Evolutionary conservation across 495 filamentous ascomycete genomes (phyloP), one percentile per base, ranked within the genome.

Genomic region (Hypomontagnella submonticulosa): DNA sequence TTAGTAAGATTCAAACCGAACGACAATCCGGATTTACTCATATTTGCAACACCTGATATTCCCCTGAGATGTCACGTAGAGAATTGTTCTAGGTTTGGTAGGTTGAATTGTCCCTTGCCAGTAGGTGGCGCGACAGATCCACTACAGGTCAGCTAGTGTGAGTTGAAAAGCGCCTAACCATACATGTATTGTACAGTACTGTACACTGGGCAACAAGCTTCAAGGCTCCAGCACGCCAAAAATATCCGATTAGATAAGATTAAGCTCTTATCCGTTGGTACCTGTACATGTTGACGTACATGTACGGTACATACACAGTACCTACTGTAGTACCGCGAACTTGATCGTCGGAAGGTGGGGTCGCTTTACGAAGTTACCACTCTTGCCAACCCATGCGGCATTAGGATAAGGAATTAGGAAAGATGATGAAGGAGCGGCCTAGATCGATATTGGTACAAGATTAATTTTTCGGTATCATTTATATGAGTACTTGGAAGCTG

Each of bases 1-100:
- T 73, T 73, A 18, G 65, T 33, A 6, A 67, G 1, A 34, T 80
- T 80, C 7, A 80, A 61, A 16, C 78, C 78, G 12, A 80, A 79
- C 1, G 78, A 80, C 40, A 80, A 70, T 0, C 63, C 74, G 11
- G 69, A 65, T 52, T 72, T 75, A 23, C 66, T 75, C 71, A 76
- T 74, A 12, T 36, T 63, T 38, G 46, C 10, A 9, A 19, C 10
- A 16, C 16, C 18, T 50, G 0, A 5, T 10, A 13, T 37, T 51
- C 13, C 20, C 4, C 7, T 13, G 23, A n/a, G 15, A 16, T 6
- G 9, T 38, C 44, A 16, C 4, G 15, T 23, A 10, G 10, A 43
- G 38, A 55, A 23, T 5, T 32, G 12, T 55, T 37, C 18, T 10
- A 4, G 4, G 30, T 37, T 42, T 36, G 30, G 18, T 57, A 9